Evolutionary conservation across 441 rosid species (phyloP).

Genomic region (Sinapis alba): DNA sequence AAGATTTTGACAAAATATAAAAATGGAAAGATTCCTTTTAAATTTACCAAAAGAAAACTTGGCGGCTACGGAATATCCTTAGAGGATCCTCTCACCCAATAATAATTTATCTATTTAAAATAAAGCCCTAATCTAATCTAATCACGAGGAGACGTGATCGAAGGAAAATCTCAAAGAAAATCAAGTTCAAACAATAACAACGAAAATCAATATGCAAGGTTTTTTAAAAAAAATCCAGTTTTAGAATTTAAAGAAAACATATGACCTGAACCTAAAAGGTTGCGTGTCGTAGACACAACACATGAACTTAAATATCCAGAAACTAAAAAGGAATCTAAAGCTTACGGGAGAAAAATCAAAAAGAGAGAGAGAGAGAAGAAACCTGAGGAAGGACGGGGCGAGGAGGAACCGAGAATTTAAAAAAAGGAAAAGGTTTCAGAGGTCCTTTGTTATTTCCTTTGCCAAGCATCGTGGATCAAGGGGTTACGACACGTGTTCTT

Average conservation of each 20-base stretch:
- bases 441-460: not conserved
- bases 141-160: not conserved
- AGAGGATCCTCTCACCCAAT: not conserved
- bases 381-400: not conserved
- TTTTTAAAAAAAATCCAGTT: not conserved
- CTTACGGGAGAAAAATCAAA: not conserved
- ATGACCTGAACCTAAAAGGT: not conserved
- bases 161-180: not conserved
- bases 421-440: not conserved
- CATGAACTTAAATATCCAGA: not conserved
- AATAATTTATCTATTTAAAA: not conserved
- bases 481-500: not conserved
- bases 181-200: not conserved
- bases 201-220: not conserved
- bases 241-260: not conserved
- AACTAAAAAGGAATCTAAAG: not conserved
- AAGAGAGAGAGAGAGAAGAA: not conserved
- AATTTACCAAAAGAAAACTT: not conserved
- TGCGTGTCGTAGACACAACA: not conserved
- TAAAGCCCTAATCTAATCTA: not conserved
- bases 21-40: not conserved
- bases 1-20: not conserved
- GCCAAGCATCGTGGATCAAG: not conserved
- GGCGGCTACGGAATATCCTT: not conserved
- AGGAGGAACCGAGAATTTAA: not conserved